Conservation (phyloP, 2,329 filamentous ascomycete genomes). For the Epichloe coenophiala region DNA sequence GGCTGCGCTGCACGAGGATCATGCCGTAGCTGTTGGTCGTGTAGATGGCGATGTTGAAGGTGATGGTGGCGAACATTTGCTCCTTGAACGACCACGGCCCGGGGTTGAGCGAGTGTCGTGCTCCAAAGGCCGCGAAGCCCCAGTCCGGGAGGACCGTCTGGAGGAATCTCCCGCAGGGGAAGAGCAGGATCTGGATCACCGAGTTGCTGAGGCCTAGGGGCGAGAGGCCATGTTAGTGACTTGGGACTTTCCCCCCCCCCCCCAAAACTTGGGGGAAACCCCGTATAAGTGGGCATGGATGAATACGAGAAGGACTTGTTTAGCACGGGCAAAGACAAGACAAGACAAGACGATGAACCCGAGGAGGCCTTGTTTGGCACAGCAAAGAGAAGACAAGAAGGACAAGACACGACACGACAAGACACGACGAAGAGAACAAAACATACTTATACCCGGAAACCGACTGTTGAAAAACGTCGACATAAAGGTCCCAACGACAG, state of each 20-base stretch:
- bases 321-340: no score
- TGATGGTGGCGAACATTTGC: slow-evolving; percentile 45
- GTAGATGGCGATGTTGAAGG: slow-evolving; percentile 38
- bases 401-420: no score
- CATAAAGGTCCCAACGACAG: slow-evolving; percentile 17
- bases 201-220: slow-evolving; percentile 17
- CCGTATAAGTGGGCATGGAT: no score
- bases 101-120: slow-evolving; percentile 33
- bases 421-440: fast-evolving
- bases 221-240: background rate
- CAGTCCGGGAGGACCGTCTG: slow-evolving; percentile 31
- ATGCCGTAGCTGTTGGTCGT: slow-evolving; percentile 34
- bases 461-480: slow-evolving; percentile 27
- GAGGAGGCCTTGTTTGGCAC: no score
- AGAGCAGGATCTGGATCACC: slow-evolving; percentile 31
- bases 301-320: no score
- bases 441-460: slow-evolving; percentile 22
- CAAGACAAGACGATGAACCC: no score
- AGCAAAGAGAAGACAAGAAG: no score
- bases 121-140: slow-evolving; percentile 28
- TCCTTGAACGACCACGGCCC: slow-evolving; percentile 45
- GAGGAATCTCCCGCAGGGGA: slow-evolving; percentile 21
- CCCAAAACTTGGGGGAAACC: no score
- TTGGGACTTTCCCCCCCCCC: background rate
- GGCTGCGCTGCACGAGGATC: slow-evolving; percentile 30